Base-by-base conservation (phyloP, 257 asterid genomes). In the Mitragyna speciosa region DNA sequence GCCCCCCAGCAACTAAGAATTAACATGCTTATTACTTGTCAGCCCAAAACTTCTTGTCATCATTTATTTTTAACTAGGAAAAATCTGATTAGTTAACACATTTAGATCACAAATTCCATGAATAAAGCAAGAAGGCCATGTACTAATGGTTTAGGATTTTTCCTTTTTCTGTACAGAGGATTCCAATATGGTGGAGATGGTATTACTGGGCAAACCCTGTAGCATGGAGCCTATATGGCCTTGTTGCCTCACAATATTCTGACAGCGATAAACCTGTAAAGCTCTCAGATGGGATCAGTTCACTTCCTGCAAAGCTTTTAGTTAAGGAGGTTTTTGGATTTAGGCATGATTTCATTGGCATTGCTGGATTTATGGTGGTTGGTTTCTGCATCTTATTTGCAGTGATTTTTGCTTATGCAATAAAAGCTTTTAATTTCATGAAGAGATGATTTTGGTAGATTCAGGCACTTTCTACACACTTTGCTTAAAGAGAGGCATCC, bases 121-220 rank as follows among this genome's bases (percentile, higher is more conserved):
- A 59, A 20, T 33, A 41, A 76, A 58, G n/a, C 11, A 59, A 41
- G 45, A 45, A 14, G 51, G 22, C 48, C 10, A 7, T 16, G 39
- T 36, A 26, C 26, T 47, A 17, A 45, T 24, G 19, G n/a, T 19
- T 67, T 10, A 36, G 4, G 59, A 16, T 68, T 39, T 24, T 64
- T 10, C 45, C 24, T 64, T 78, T 52, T n/a, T 47, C 6, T 43
- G 22, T 79, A 80, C 91, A 95, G 98, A 90, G 91, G 82, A 95
- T 92, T 74, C 99, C 98, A 9, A 84, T 92, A 86, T 93, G 98
- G 98, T 93, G 97, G 98, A 90, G 98, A 88, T 95, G 98, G 98
- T 95, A 91, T 76, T 93, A 93, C 83, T 93, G 99, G 99, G 99
- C 95, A 75, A 93, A 91, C 83, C 99, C 98, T 1, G 93, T 93